phyloP scores from a whole-genome alignment of 768 basidiomycete species.

The Zangia roseola region DNA sequence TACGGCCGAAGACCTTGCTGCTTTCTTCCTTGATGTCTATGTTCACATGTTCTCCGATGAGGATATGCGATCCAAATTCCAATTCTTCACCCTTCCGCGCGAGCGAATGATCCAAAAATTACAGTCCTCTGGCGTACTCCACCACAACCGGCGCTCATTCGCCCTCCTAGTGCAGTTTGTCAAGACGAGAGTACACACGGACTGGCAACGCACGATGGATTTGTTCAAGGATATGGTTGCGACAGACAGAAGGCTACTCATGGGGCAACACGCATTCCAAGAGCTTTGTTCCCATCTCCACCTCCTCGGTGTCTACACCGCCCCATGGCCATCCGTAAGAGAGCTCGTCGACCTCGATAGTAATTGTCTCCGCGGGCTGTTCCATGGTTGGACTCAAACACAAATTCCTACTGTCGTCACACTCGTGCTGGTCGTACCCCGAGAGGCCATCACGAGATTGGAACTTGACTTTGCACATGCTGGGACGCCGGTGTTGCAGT shows the following conservation, averaged over 20 bases:
- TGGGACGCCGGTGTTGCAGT: constrained; percentile 19
- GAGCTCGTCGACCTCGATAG: too few relatives aligned
- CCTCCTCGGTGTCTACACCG: constrained; percentile 37
- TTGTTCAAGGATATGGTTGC: constrained; percentile 22
- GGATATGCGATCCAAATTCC: background rate
- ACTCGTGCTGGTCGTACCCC: constrained; percentile 34
- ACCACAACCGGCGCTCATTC: constrained; percentile 51
- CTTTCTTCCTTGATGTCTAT: constrained; percentile 24
- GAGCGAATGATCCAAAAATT: background rate
- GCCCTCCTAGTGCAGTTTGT: constrained; percentile 43
- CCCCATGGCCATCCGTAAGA: background rate
- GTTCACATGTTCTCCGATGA: constrained; percentile 30
- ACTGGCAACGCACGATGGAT: constrained; percentile 46
- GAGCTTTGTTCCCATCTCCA: constrained; percentile 47
- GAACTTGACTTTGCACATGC: constrained; percentile 1
- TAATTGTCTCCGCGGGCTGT: constrained; percentile 7
- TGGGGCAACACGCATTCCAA: constrained; percentile 36
- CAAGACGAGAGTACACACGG: constrained; percentile 32
- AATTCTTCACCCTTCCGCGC: background rate
- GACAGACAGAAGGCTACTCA: constrained; percentile 11
- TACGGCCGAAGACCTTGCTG: constrained; percentile 16
- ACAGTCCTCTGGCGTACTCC: constrained; percentile 23
- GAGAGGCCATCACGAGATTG: constrained; percentile 16
- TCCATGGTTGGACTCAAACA: constrained; percentile 25
- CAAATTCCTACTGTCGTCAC: constrained; percentile 31